Evolutionary conservation across 2,329 filamentous ascomycete genomes (phyloP).

Genomic region (Lanzia echinophila): DNA sequence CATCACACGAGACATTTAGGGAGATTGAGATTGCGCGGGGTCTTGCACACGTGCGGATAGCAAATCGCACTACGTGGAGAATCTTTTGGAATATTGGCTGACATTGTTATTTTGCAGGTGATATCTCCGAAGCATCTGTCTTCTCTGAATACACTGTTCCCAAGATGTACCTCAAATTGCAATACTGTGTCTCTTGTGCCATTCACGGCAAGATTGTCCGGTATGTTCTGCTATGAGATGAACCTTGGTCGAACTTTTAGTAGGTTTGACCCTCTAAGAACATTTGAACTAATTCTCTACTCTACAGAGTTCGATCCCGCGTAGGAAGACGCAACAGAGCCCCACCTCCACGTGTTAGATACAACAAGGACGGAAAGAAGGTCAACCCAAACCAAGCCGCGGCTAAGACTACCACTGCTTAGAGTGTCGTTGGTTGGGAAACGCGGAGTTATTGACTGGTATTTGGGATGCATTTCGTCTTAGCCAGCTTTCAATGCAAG

Average conservation of each 20-base stretch:
- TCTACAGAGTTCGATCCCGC: constrained; percentile 82
- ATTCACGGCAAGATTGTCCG: constrained; percentile 99
- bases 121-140: constrained; percentile 99
- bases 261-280: constrained; percentile 38
- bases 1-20: no score
- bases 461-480: constrained; percentile 9
- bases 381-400: constrained; percentile 50
- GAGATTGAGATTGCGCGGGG: no score
- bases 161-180: constrained; percentile 99
- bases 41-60: no score
- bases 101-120: constrained; percentile 54
- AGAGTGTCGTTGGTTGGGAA: constrained; percentile 9
- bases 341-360: constrained; percentile 92
- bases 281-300: constrained; percentile 24
- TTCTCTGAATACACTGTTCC: constrained; percentile 99
- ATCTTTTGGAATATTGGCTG: constrained; percentile 7
- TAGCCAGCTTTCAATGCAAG: constrained; percentile 9
- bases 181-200: constrained; percentile 99
- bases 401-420: constrained; percentile 31
- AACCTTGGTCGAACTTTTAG: constrained; percentile 51
- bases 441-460: constrained; percentile 6
- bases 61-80: no score
- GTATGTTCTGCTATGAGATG: constrained; percentile 64
- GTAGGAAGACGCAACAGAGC: constrained; percentile 98
- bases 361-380: constrained; percentile 99